Percentiles rank a stretch among this genome's conserved stretches.
Evolutionary conservation across 1,284 basidiomycete genomes (phyloP).

Genomic region (Papiliotrema fonsecae): DNA sequence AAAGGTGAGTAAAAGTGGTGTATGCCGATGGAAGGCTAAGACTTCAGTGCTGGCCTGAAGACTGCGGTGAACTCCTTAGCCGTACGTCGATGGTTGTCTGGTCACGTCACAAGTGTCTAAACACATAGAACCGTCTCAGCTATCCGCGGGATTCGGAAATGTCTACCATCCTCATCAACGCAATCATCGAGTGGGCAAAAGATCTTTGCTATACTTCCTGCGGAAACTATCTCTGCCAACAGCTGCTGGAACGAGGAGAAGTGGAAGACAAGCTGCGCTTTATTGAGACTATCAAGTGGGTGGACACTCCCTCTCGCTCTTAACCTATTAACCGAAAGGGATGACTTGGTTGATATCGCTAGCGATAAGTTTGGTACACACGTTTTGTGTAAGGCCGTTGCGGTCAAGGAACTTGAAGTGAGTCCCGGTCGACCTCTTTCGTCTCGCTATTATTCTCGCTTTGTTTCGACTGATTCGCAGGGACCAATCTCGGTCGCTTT

Average conservation of each 20-base stretch:
- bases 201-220: conserved; percentile 41
- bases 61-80: conserved; percentile 6
- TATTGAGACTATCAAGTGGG: conserved; percentile 35
- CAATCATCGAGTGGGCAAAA: conserved; percentile 37
- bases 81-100: neutral
- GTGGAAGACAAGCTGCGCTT: conserved; percentile 34
- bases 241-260: conserved; percentile 36
- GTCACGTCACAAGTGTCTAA: neutral
- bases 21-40: no score
- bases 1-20: conserved; percentile 33
- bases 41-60: conserved; percentile 4
- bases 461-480: conserved; percentile 5
- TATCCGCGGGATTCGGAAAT: conserved; percentile 10
- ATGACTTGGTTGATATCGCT: conserved; percentile 38
- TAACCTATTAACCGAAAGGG: conserved; percentile 14
- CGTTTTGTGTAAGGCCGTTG: conserved; percentile 41
- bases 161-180: conserved; percentile 14
- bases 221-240: conserved; percentile 44
- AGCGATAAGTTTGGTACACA: conserved; percentile 44
- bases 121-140: conserved; percentile 14
- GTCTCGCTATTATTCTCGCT: neutral
- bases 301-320: neutral
- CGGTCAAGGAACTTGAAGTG: conserved; percentile 39
- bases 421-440: neutral
- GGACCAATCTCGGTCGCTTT: conserved; percentile 31